These are phyloP conservation scores for Epipyxis sp. DNA, from an alignment of 108 stramenopile genomes.

Conservation along the genomic window DNA sequence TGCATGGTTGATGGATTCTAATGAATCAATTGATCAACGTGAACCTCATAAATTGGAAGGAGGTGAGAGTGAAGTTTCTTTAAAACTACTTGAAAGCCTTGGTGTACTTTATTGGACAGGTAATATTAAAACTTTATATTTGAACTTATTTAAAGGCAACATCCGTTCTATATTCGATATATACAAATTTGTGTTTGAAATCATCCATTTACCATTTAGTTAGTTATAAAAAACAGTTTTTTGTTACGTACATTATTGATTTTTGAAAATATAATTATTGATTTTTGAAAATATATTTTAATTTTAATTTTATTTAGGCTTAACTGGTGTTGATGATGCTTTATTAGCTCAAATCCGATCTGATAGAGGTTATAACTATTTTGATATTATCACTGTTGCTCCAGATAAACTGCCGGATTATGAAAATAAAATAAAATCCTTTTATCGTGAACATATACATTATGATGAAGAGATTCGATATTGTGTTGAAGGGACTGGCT, in stretches of 20 bases:
- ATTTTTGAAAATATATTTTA: no score
- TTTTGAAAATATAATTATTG: no score
- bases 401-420: conserved; percentile 82
- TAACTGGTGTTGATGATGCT: conserved; percentile 24
- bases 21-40: conserved; percentile 14
- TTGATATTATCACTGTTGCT: conserved; percentile 83
- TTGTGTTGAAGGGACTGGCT: conserved; percentile 63
- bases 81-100: not conserved
- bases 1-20: conserved; percentile 36
- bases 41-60: not conserved
- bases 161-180: no score
- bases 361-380: conserved; percentile 70
- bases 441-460: conserved; percentile 96
- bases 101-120: conserved; percentile 48
- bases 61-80: not conserved
- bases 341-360: not conserved
- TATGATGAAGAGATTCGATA: conserved; percentile 96
- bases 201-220: no score
- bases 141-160: no score
- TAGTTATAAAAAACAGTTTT: no score
- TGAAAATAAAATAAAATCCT: conserved; percentile 81
- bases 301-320: conserved; percentile 3
- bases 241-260: no score
- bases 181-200: no score
- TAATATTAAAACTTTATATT: no score